Percentiles rank a stretch among this genome's conserved stretches.
Conservation (phyloP, 192 early-diverging fungal genomes). For the Phlyctochytrium planicorne region DNA sequence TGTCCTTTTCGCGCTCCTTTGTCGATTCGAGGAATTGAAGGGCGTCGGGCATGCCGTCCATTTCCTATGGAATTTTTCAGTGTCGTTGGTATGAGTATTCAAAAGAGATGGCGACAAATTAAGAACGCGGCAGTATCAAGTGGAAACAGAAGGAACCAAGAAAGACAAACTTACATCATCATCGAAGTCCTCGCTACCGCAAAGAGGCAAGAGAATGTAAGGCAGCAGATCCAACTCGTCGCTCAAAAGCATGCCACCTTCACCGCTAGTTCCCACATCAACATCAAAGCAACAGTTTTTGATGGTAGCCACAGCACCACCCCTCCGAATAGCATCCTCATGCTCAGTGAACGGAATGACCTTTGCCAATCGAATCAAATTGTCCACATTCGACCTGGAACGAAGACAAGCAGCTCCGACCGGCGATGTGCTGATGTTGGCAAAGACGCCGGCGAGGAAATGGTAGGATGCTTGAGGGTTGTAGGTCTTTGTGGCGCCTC, state of each 20-base stretch:
- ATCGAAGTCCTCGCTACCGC: slow-evolving; percentile 89
- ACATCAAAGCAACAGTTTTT: slow-evolving; percentile 85
- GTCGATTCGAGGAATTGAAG: slow-evolving; percentile 79
- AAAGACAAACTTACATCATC: slow-evolving; percentile 61
- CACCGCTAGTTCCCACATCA: slow-evolving; percentile 32
- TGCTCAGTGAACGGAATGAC: slow-evolving; percentile 86
- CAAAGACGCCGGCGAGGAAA: slow-evolving; percentile 96
- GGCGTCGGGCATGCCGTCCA: slow-evolving; percentile 91
- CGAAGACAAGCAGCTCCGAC: slow-evolving; percentile 65
- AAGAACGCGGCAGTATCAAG: neutral
- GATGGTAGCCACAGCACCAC: slow-evolving; percentile 80
- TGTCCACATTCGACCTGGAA: slow-evolving; percentile 60
- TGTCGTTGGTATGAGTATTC: slow-evolving; percentile 6
- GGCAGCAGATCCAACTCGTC: slow-evolving; percentile 78
- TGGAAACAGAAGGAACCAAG: neutral
- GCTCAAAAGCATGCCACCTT: slow-evolving; percentile 62
- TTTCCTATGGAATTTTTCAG: slow-evolving; percentile 55
- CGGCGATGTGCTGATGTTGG: slow-evolving; percentile 67
- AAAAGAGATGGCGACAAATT: slow-evolving; percentile 9
- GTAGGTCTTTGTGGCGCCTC: too few species aligned
- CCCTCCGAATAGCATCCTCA: slow-evolving; percentile 79
- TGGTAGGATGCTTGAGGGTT: too few species aligned
- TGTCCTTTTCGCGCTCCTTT: slow-evolving; percentile 83
- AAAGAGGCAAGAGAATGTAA: slow-evolving; percentile 85
- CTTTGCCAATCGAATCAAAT: slow-evolving; percentile 74